Conservation (phyloP, 225 moss, liverwort and hornwort species). For the Physcomitrellopsis africana region DNA sequence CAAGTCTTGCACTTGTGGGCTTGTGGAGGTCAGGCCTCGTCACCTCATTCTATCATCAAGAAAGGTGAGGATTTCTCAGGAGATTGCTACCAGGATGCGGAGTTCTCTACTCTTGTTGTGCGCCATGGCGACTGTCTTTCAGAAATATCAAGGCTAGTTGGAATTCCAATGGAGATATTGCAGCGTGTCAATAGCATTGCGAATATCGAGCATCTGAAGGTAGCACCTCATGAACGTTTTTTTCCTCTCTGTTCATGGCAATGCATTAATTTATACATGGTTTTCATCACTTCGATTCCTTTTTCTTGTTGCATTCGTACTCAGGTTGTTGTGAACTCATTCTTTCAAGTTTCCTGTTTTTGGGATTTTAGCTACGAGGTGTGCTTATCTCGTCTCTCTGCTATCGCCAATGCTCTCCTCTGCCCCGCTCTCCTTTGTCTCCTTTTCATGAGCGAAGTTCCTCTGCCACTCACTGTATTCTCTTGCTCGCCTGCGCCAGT, state of each 20-base stretch:
- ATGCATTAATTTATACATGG: neutral
- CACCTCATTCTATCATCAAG: conserved; percentile 34
- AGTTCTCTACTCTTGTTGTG: conserved; percentile 51
- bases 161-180: conserved; percentile 48
- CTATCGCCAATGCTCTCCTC: no score
- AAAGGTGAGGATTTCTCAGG: conserved; percentile 18
- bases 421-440: no score
- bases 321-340: no score
- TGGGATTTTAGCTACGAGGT: no score
- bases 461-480: no score
- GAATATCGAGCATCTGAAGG: conserved; percentile 50
- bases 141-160: conserved; percentile 50
- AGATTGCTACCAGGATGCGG: conserved; percentile 38
- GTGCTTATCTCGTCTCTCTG: no score
- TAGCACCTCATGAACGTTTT: neutral
- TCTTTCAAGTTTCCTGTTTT: no score
- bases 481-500: no score
- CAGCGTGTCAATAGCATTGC: conserved; percentile 55
- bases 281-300: no score
- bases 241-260: neutral
- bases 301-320: no score
- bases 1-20: conserved; percentile 46
- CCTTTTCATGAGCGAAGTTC: no score
- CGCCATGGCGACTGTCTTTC: conserved; percentile 52
- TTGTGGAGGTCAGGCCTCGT: conserved; percentile 39